Evolutionary conservation across 345 rosid genomes (phyloP), one percentile per base, ranked within the genome.

Genomic region (Erysimum cheiranthoides): DNA sequence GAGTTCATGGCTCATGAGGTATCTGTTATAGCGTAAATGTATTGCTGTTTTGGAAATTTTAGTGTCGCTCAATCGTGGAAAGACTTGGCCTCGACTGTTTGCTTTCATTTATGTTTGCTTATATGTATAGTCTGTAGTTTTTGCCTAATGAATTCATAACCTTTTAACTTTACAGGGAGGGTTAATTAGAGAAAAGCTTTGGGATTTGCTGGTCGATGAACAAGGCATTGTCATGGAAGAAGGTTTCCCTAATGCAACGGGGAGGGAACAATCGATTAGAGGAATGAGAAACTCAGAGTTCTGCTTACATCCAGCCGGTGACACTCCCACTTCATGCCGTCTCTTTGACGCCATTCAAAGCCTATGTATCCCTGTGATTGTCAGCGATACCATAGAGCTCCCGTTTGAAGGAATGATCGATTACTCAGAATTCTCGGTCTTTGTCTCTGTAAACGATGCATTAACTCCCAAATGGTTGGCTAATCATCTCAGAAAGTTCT

Each of bases 301-400:
- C 83, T 95, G 99, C 75, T 84, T 95, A 79, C 99, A 95, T 78
- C 99, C 98, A 5, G 97, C 97, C 0, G 99, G 99, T 57, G 99
- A 92, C 67, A 92, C 99, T 16, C 97, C 99, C 17, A 92, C 98
- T 58, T 95, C 97, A 66, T 95, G 99, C 75, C 86, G 97, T 53
- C 93, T 95, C 65, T 95, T 95, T 40, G 97, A 95, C 79, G 99
- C 99, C 79, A 82, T 95, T 54, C 97, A 88, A 78, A 95, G 98
- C 78, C 92, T 95, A 4, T 95, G 99, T 73, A 90, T 92, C 54
- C 99, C 98, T 27, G 92, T 95, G 61, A 83, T 95, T 40, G 85
- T 92, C 63, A 95, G 98, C 3, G 98, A 95, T 80, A 79, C 77
- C 76, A 88, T 92, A 10, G 98, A 88, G 85, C 97, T 95, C 12